Evolutionary conservation across 805 yeast species (phyloP), one percentile per base, ranked within the genome.

Genomic region (Wickerhamomyces rabaulensis): DNA sequence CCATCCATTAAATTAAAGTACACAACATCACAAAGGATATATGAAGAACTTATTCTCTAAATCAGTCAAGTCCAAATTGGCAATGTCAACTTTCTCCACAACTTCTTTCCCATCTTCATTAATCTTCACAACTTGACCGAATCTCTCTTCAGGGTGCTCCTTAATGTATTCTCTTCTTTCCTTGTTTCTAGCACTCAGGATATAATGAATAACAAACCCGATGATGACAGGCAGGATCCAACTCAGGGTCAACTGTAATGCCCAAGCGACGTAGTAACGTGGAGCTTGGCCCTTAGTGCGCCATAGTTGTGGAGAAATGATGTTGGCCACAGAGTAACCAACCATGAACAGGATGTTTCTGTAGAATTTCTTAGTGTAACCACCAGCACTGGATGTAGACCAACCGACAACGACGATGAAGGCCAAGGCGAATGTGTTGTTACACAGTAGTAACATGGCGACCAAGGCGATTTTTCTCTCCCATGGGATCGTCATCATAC

Each of bases 291-390:
- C 49, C 26, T 50, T 53, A 27, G 62, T 62, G 55, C 68, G 67
- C 82, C 82, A 79, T 33, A 79, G 55, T 57, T 78, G 84, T 5
- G 84, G 82, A 4, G 80, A 73, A 25, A 78, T 71, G 27, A 79
- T 68, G 52, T 79, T 79, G 9, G 79, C 67, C 41, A 77, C 50
- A 48, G 76, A 67, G 49, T 73, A 78, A 17, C 68, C 67, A n/a
- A 69, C 60, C 74, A 74, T 67, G 23, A 67, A 62, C 50, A 72
- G 52, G 23, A 70, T 75, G 49, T 68, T 74, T 61, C 79, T 71
- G 1, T 74, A 68, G 9, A 75, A 46, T 50, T 69, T 70, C 59
- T 79, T 79, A 10, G 82, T 75, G 52, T 75, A 68, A 36, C 80
- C 80, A 9, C 80, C 68, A 43, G 66, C 62, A 8, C 66, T 55